Percentiles rank a stretch among this genome's conserved stretches.
phyloP scores from a whole-genome alignment of 1,284 basidiomycete species.

The Somion occarium region DNA sequence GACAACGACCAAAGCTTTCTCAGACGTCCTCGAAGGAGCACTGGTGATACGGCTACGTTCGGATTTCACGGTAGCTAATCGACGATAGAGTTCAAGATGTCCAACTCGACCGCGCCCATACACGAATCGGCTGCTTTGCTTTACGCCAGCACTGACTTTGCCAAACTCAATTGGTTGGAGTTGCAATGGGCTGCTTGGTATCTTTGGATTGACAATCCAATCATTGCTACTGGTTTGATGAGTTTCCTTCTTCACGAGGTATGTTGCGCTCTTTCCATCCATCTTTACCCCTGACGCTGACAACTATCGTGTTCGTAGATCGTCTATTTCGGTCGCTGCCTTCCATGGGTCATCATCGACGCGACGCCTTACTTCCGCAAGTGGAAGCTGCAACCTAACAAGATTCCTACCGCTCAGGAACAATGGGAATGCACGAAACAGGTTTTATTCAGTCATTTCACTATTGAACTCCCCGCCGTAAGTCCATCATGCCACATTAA shows the following conservation, averaged over 20 bases:
- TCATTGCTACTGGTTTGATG: conserved; percentile 93
- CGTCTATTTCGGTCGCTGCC: conserved; percentile 93
- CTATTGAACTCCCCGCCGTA: conserved; percentile 88
- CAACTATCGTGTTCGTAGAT: conserved; percentile 42
- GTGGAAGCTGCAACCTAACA: conserved; percentile 93
- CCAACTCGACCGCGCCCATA: conserved; percentile 22
- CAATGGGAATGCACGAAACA: conserved; percentile 97
- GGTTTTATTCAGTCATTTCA: conserved; percentile 94
- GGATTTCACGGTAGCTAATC: neutral
- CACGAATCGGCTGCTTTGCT: conserved; percentile 33
- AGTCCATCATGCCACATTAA: too few species aligned
- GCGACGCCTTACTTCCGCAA: conserved; percentile 88
- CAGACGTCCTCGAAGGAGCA: too few species aligned
- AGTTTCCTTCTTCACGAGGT: conserved; percentile 95
- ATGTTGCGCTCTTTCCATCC: conserved; percentile 21
- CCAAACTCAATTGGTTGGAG: conserved; percentile 72
- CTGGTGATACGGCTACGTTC: too few species aligned
- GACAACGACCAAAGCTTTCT: neutral
- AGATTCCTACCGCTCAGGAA: conserved; percentile 76
- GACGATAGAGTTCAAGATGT: conserved; percentile 7
- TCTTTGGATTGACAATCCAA: conserved; percentile 81
- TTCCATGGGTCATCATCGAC: conserved; percentile 97
- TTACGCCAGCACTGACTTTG: conserved; percentile 60
- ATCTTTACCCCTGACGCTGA: conserved; percentile 7
- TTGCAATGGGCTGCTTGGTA: conserved; percentile 83